Percentiles rank a stretch among this genome's conserved stretches.
Conservation (phyloP, 2,329 filamentous ascomycete genomes). For the Aspergillus candidus region DNA sequence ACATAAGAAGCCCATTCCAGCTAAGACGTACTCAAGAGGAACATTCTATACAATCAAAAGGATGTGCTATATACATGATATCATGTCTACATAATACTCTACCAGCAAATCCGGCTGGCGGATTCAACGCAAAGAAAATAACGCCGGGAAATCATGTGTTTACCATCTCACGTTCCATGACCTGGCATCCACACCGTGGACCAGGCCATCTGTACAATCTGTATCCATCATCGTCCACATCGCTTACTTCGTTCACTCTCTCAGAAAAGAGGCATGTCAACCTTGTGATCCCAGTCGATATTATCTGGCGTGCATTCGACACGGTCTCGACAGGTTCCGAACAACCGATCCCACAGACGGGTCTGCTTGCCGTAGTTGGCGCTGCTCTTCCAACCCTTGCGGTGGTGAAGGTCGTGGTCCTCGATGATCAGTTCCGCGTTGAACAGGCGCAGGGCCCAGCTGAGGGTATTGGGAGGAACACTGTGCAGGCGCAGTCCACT, state of each 20-base stretch:
- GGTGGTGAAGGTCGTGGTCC: slow-evolving; percentile 39
- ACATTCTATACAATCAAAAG: no score
- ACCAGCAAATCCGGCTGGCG: no score
- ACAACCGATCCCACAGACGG: slow-evolving; percentile 34
- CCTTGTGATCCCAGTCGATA: slow-evolving; percentile 25
- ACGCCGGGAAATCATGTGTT: no score
- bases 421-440: slow-evolving; percentile 38
- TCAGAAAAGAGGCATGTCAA: slow-evolving; percentile 25
- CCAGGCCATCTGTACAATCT: no score
- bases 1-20: no score
- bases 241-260: not conserved
- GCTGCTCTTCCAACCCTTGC: slow-evolving; percentile 35
- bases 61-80: no score
- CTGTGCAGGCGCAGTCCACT: slow-evolving; percentile 29
- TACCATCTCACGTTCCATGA: no score
- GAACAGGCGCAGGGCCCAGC: slow-evolving; percentile 29
- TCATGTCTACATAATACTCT: no score
- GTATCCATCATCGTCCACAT: not conserved
- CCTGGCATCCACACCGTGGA: no score
- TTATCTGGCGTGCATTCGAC: slow-evolving; percentile 31
- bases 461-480: slow-evolving; percentile 30
- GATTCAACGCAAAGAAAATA: no score
- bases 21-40: no score
- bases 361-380: slow-evolving; percentile 38
- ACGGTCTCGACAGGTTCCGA: slow-evolving; percentile 30